phyloP scores from a whole-genome alignment of 2,329 filamentous ascomycete genomes.

The Sporothrix protearum region DNA sequence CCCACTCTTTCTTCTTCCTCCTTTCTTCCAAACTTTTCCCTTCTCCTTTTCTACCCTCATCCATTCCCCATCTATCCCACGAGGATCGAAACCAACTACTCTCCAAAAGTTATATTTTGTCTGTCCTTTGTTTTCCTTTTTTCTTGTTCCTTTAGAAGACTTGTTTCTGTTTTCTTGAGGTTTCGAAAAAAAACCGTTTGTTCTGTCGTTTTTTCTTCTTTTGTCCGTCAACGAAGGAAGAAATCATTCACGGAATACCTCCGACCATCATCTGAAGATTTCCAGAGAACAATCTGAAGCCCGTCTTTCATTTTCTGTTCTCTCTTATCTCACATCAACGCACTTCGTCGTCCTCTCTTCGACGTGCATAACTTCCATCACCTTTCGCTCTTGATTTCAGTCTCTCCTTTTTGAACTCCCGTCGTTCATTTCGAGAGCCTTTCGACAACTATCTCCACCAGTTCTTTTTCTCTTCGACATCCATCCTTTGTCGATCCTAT shows the following conservation, averaged over 20 bases:
- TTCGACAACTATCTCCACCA: background rate
- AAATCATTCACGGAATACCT: constrained; percentile 15
- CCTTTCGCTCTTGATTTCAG: constrained; percentile 7
- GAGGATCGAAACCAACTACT: constrained; percentile 34
- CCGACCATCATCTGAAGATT: background rate
- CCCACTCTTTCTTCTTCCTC: constrained; percentile 26
- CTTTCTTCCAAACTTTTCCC: constrained; percentile 27
- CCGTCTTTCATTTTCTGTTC: constrained; percentile 13
- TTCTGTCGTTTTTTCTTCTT: constrained; percentile 29
- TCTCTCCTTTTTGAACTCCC: constrained; percentile 25
- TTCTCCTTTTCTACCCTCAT: constrained; percentile 30
- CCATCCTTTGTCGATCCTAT: background rate
- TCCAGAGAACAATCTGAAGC: constrained; percentile 12
- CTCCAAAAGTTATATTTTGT: constrained; percentile 29
- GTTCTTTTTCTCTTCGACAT: constrained; percentile 13
- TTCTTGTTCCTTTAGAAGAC: constrained; percentile 46
- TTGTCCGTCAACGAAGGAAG: constrained; percentile 24
- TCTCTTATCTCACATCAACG: constrained; percentile 4
- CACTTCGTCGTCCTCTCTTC: background rate
- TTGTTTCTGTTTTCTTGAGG: constrained; percentile 43
- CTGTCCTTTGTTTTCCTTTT: constrained; percentile 35
- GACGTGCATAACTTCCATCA: background rate
- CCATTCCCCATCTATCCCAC: constrained; percentile 27
- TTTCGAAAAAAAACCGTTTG: constrained; percentile 36
- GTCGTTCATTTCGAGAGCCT: constrained; percentile 25